Conservation (phyloP, 176 grass and related monocot species). For the barley (Hordeum vulgare) region DNA sequence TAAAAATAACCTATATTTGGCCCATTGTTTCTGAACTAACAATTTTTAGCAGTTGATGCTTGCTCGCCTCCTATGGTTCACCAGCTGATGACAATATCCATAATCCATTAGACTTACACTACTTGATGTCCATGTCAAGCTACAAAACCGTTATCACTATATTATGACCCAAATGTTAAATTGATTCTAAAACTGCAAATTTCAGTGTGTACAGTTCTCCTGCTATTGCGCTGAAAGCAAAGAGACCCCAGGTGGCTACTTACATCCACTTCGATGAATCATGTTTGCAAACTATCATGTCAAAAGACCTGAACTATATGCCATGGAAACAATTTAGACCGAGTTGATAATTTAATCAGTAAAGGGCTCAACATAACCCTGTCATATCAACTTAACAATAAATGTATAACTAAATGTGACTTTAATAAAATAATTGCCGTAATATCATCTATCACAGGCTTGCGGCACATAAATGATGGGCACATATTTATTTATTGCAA, state of each 20-base stretch:
- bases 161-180: background rate
- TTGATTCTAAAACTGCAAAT: background rate
- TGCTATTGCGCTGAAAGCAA: background rate
- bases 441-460: background rate
- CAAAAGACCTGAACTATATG: background rate
- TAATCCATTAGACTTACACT: background rate
- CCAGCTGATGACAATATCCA: background rate
- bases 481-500: background rate
- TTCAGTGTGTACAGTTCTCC: background rate
- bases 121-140: background rate
- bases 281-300: background rate
- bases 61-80: background rate
- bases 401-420: background rate
- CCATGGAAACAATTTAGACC: background rate
- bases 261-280: background rate
- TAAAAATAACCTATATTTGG: background rate
- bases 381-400: background rate
- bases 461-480: background rate
- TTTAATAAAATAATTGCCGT: background rate
- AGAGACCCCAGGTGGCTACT: background rate
- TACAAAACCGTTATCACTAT: background rate
- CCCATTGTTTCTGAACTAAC: background rate
- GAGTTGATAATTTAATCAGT: background rate
- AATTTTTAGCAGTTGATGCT: background rate
- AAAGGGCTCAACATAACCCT: background rate